Conservation (phyloP, 441 rosid genomes). For the Raphanus hybrid region DNA sequence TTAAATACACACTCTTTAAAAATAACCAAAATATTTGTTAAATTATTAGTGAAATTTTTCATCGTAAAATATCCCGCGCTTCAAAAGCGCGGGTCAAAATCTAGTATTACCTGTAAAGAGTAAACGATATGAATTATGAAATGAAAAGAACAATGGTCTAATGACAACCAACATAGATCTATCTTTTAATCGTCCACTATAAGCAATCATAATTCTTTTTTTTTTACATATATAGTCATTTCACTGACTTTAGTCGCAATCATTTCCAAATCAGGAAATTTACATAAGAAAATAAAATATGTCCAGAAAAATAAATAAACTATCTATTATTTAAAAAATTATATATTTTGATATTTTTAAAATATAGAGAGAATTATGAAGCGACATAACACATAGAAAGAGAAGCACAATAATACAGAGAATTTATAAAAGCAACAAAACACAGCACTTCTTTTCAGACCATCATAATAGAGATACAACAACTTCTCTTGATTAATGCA, state of each 20-base stretch:
- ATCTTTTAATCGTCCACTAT: constrained; percentile 25
- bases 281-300: background rate
- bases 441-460: constrained; percentile 22
- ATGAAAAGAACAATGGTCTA: constrained; percentile 6
- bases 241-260: constrained; percentile 18
- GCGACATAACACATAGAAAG: constrained; percentile 41
- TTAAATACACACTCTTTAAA: too few species aligned
- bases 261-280: constrained; percentile 9
- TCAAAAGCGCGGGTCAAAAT: too few species aligned
- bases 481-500: constrained; percentile 12
- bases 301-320: background rate
- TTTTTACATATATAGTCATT: background rate
- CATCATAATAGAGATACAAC: constrained; percentile 28
- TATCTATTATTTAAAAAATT: background rate
- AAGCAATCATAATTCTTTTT: constrained; percentile 1
- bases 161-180: background rate
- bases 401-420: constrained; percentile 21
- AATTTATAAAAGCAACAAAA: constrained; percentile 33
- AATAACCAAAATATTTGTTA: too few species aligned
- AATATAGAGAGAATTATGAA: constrained; percentile 23
- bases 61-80: too few species aligned
- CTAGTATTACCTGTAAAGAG: constrained; percentile 41
- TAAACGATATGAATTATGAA: constrained; percentile 27
- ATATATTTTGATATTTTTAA: background rate
- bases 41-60: too few species aligned